These are phyloP conservation scores for Volutella citrinella DNA, from an alignment of 2,329 filamentous ascomycete species.

Conservation along the genomic window DNA sequence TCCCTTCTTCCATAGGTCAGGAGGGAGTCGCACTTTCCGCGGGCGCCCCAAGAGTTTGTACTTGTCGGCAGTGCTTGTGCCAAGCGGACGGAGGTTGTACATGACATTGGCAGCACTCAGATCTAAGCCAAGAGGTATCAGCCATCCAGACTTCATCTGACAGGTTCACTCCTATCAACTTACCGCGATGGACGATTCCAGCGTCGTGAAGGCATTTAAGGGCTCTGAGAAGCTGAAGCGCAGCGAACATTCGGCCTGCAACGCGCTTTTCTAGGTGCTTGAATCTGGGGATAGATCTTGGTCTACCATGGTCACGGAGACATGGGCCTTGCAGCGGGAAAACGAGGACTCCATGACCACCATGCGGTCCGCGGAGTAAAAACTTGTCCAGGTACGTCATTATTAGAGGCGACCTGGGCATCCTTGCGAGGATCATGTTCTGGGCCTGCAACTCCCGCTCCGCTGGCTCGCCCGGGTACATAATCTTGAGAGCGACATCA, in stretches of 20 bases:
- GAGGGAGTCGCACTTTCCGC: slow-evolving; percentile 4
- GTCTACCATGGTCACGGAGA: neutral
- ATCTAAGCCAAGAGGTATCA: no score
- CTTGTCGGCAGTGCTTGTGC: slow-evolving; percentile 1
- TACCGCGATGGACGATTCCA: slow-evolving; percentile 10
- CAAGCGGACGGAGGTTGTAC: slow-evolving; percentile 4
- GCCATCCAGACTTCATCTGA: no score
- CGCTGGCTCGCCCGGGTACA: neutral
- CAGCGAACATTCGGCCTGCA: slow-evolving; percentile 9
- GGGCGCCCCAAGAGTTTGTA: slow-evolving; percentile 9
- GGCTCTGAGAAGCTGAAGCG: slow-evolving; percentile 6
- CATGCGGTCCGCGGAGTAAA: neutral
- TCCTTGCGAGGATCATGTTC: neutral
- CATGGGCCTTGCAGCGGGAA: neutral
- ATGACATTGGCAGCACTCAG: slow-evolving; percentile 10
- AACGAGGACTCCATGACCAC: neutral
- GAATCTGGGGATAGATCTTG: no score
- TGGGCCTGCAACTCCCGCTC: neutral
- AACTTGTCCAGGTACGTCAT: neutral
- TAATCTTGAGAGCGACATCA: neutral
- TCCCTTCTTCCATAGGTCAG: slow-evolving; percentile 8
- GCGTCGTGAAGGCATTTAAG: slow-evolving; percentile 6
- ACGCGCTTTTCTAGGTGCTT: no score
- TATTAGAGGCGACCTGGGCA: neutral
- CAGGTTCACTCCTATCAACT: no score